Percentiles rank a stretch among this genome's conserved stretches.
phyloP scores from a whole-genome alignment of 495 filamentous ascomycete genomes.

The Aspergillus kassunensis region DNA sequence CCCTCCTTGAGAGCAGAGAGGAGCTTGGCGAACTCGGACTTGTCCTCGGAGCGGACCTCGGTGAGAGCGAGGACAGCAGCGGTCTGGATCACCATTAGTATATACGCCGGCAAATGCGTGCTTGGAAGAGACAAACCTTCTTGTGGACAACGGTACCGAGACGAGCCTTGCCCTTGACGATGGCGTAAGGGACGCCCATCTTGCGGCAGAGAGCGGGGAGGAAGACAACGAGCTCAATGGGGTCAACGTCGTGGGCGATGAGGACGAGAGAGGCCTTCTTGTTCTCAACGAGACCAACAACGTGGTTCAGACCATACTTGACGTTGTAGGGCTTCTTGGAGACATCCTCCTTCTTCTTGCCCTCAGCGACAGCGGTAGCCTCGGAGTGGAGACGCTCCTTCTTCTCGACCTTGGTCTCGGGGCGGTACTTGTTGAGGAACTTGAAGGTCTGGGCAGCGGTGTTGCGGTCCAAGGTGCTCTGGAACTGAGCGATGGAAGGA shows the following conservation, averaged over 20 bases:
- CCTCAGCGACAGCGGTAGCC: slow-evolving; percentile 92
- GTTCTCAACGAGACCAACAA: slow-evolving; percentile 99
- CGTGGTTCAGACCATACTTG: slow-evolving; percentile 99
- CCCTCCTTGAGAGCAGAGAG: slow-evolving; percentile 96
- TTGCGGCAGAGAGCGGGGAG: slow-evolving; percentile 98
- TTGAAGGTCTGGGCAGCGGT: slow-evolving; percentile 95
- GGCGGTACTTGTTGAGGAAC: slow-evolving; percentile 99
- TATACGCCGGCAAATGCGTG: neutral
- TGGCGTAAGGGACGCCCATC: slow-evolving; percentile 99
- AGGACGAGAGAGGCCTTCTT: slow-evolving; percentile 98
- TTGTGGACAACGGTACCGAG: slow-evolving; percentile 99
- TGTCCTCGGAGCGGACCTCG: slow-evolving; percentile 96
- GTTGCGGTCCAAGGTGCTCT: slow-evolving; percentile 96
- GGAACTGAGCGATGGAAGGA: slow-evolving; percentile 96
- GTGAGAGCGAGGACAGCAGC: slow-evolving; percentile 94
- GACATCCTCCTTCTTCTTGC: slow-evolving; percentile 99
- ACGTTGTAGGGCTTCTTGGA: slow-evolving; percentile 99
- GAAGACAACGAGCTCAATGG: slow-evolving; percentile 99
- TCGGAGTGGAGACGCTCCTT: slow-evolving; percentile 98
- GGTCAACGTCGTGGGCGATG: slow-evolving; percentile 99
- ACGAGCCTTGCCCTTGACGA: slow-evolving; percentile 99
- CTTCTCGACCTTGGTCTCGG: slow-evolving; percentile 99
- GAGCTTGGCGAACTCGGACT: slow-evolving; percentile 94
- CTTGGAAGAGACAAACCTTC: slow-evolving; percentile 59
- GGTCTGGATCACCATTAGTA: slow-evolving; percentile 53